A percentile compares a stretch with the other conserved stretches of the same genome.
Conservation (phyloP, 352 stramenopile genomes). For the Achlya hypogyna region DNA sequence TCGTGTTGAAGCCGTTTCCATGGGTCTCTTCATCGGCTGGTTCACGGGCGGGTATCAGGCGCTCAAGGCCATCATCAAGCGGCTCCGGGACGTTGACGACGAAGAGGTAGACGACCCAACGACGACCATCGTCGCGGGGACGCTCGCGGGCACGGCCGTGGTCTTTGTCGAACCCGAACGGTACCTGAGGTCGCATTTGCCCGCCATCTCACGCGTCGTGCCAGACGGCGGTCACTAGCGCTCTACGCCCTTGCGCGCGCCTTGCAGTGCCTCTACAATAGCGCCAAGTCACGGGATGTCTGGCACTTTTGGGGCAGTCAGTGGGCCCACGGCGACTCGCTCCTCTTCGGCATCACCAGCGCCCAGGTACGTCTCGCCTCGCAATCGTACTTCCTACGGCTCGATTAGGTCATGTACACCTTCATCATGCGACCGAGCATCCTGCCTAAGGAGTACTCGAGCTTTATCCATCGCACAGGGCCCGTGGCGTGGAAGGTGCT, state of each 20-base stretch:
- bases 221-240: constrained; percentile 54
- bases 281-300: constrained; percentile 53
- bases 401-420: constrained; percentile 59
- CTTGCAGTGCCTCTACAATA: constrained; percentile 81
- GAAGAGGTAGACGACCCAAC: constrained; percentile 25
- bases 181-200: background rate
- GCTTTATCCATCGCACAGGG: constrained; percentile 69
- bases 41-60: constrained; percentile 74
- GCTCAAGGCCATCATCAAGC: constrained; percentile 37
- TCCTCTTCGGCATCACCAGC: constrained; percentile 68
- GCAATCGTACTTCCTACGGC: background rate
- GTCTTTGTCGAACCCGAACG: constrained; percentile 55
- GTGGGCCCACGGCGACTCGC: constrained; percentile 67
- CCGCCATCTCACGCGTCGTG: background rate
- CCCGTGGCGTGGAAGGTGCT: constrained; percentile 56
- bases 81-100: background rate
- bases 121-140: constrained; percentile 42
- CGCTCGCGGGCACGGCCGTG: constrained; percentile 49
- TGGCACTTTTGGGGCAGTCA: constrained; percentile 86
- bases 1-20: constrained; percentile 72
- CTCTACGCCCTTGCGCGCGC: constrained; percentile 76
- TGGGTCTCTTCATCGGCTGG: constrained; percentile 78
- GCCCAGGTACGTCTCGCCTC: constrained; percentile 30
- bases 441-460: constrained; percentile 67
- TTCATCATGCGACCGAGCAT: constrained; percentile 71